Evolutionary conservation across 2,329 filamentous ascomycete species (phyloP), one percentile per base, ranked within the genome.

Genomic region (Trematosphaeria pertusa): DNA sequence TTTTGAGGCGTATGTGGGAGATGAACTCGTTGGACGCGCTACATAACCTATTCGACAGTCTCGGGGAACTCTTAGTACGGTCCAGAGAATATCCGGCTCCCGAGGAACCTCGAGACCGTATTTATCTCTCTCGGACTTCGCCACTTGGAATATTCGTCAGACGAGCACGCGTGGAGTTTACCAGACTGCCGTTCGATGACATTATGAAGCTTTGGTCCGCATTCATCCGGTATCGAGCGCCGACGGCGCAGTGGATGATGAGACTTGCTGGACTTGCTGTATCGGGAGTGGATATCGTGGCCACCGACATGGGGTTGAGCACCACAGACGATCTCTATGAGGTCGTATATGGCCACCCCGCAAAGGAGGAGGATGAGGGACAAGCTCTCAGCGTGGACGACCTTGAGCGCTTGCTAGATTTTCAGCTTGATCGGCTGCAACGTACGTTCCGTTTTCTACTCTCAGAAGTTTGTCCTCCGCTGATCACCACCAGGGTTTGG

Each of bases 391-490:
- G 90, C 70, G 85, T 84, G 0, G 87, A 93, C 57, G 91, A 96
- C 64, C 78, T 94, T 6, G 89, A 95, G 65, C 83, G 83, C 21
- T 75, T 97, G 20, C 75, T 97, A 15, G 90, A 95, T 57, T 95
- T 94, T 59, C 92, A 96, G 64, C 87, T 97, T 28, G 87, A 89
- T 54, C 86, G 91, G 68, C 85, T 97, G 75, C 92, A 97, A 68
- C 89, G 88, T 87, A 73, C 63, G 77, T n/a, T n/a, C n/a, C n/a
- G n/a, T n/a, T n/a, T n/a, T n/a, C n/a, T n/a, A n/a, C n/a, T n/a
- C n/a, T n/a, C n/a, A n/a, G n/a, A n/a, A n/a, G n/a, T n/a, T n/a
- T n/a, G n/a, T n/a, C n/a, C n/a, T n/a, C n/a, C n/a, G n/a, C 43
- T 47, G 31, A 48, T 33, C 44, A 28, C 1, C 28, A 32, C 3